Conservation (phyloP, 1,139 yeast species). For the Debaryomyces udenii region DNA sequence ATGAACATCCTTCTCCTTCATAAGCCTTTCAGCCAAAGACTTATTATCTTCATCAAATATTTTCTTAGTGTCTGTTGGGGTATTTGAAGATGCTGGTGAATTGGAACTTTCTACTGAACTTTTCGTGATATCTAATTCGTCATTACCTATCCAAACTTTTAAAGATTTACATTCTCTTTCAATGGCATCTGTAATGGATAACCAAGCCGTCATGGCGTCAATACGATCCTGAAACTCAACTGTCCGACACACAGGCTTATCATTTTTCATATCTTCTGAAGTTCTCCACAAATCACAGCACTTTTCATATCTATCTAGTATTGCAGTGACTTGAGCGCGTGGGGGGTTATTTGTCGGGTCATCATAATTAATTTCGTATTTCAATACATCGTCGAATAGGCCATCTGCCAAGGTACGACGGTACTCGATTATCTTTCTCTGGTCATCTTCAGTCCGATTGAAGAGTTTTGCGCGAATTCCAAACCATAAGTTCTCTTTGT, state of each 20-base stretch:
- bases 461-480: constrained; percentile 79
- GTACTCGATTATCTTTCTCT: constrained; percentile 68
- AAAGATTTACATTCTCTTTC: constrained; percentile 59
- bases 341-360: constrained; percentile 33
- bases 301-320: constrained; percentile 65
- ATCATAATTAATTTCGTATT: constrained; percentile 57
- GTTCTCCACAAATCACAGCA: constrained; percentile 84
- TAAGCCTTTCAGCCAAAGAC: constrained; percentile 79
- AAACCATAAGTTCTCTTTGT: constrained; percentile 80
- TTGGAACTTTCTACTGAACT: constrained; percentile 27
- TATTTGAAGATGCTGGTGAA: constrained; percentile 24
- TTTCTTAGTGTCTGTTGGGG: constrained; percentile 35
- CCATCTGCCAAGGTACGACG: constrained; percentile 75
- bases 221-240: constrained; percentile 66
- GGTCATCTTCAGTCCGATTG: constrained; percentile 82
- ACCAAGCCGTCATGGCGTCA: constrained; percentile 86
- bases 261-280: constrained; percentile 72
- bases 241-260: constrained; percentile 71
- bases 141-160: constrained; percentile 77
- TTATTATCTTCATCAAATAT: constrained; percentile 61
- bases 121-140: constrained; percentile 63
- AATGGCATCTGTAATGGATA: constrained; percentile 72
- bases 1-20: constrained; percentile 84
- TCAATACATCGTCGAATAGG: constrained; percentile 69
- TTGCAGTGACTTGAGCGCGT: constrained; percentile 53